These are phyloP conservation scores for Kernera saxatilis DNA, from an alignment of 345 rosid genomes.

Conservation along the genomic window DNA sequence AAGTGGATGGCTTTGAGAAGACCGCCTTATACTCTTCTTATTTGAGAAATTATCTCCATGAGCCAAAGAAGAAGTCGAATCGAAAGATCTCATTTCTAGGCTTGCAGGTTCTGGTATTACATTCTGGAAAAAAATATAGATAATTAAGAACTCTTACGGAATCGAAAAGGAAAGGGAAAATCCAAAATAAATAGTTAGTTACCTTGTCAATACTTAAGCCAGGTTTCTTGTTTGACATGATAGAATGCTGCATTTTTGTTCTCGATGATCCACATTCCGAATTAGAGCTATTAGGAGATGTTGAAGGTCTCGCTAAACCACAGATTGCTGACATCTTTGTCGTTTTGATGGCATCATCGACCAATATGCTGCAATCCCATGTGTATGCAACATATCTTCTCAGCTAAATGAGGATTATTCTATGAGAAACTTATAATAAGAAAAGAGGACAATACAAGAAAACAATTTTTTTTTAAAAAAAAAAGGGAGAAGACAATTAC, in stretches of 20 bases:
- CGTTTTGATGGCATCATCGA: constrained; percentile 34
- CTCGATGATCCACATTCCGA: constrained; percentile 36
- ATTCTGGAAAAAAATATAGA: constrained; percentile 29
- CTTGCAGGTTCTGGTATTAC: constrained; percentile 24
- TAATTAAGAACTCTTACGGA: neutral
- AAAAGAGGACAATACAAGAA: neutral
- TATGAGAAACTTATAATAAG: constrained; percentile 15
- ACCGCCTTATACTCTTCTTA: neutral
- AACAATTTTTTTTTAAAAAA: too few relatives aligned
- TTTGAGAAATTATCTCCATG: constrained; percentile 24
- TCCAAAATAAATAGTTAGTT: constrained; percentile 4
- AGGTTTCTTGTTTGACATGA: constrained; percentile 37
- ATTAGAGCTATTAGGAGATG: constrained; percentile 33
- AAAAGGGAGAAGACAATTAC: constrained; percentile 35
- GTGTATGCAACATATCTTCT: constrained; percentile 87
- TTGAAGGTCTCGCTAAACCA: constrained; percentile 33
- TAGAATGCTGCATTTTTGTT: constrained; percentile 24
- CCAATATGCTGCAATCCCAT: constrained; percentile 58
- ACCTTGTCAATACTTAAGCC: constrained; percentile 55
- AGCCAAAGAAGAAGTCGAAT: constrained; percentile 28
- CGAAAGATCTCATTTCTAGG: constrained; percentile 31
- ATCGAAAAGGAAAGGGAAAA: neutral
- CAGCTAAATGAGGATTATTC: constrained; percentile 43
- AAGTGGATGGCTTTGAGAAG: constrained; percentile 2
- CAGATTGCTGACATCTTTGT: constrained; percentile 30